These are phyloP conservation scores for Monilinia aucupariae DNA, from an alignment of 2,329 filamentous ascomycete genomes.

Conservation along the genomic window DNA sequence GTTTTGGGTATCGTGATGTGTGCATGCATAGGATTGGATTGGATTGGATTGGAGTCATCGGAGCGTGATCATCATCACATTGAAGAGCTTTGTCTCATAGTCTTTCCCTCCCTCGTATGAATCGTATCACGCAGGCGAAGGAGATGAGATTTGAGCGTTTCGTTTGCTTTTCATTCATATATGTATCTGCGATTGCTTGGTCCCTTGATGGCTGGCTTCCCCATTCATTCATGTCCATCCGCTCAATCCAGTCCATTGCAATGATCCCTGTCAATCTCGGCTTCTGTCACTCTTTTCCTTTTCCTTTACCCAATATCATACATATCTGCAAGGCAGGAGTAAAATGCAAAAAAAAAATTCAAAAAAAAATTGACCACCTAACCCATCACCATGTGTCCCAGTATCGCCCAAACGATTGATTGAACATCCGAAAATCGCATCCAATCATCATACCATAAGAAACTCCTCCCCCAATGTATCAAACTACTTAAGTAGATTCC, in stretches of 20 bases:
- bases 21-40: too few species aligned
- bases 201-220: too few species aligned
- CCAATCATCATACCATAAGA: not conserved
- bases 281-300: not conserved
- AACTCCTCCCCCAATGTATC: not conserved
- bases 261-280: not conserved
- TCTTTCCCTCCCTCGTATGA: too few species aligned
- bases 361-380: not conserved
- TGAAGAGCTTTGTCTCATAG: too few species aligned
- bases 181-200: not conserved
- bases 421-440: not conserved
- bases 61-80: too few species aligned
- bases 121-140: too few species aligned
- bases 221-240: not conserved
- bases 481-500: not conserved
- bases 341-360: conserved; percentile 2
- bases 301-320: not conserved
- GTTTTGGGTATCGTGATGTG: too few species aligned
- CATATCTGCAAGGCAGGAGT: not conserved
- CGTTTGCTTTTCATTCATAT: not conserved
- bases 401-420: not conserved
- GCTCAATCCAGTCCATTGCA: too few species aligned
- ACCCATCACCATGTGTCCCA: not conserved
- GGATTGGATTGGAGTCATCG: too few species aligned
- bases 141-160: too few species aligned